phyloP scores from a whole-genome alignment of 345 rosid genomes.

The Arabis hirsuta region DNA sequence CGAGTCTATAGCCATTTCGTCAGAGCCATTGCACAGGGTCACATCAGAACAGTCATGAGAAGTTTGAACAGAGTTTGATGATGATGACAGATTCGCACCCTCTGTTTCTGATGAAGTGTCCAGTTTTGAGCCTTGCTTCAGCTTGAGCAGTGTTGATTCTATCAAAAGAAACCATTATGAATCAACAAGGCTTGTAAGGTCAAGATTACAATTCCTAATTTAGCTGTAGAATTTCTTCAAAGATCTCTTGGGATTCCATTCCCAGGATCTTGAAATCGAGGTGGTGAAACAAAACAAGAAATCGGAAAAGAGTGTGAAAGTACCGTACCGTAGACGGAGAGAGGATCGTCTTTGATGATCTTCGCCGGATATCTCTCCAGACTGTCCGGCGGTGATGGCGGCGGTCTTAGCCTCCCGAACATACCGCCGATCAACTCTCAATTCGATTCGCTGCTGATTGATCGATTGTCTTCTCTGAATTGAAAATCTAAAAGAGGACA shows the following conservation, averaged over 20 bases:
- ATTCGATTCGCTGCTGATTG: conserved; percentile 12
- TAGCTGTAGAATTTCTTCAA: too few species aligned
- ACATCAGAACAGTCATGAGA: conserved; percentile 16
- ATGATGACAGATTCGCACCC: conserved; percentile 28
- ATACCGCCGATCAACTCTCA: conserved; percentile 36
- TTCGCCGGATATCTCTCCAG: conserved; percentile 68
- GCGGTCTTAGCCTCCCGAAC: conserved; percentile 78
- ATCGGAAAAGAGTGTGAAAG: not conserved
- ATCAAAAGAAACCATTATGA: not conserved
- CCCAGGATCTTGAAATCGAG: too few species aligned
- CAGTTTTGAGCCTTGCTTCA: conserved; percentile 67
- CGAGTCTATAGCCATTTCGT: conserved; percentile 37
- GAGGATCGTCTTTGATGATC: conserved; percentile 75
- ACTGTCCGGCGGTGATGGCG: conserved; percentile 60
- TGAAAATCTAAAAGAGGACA: not conserved
- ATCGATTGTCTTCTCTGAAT: not conserved
- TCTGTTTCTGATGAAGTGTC: conserved; percentile 35
- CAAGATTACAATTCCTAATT: not conserved
- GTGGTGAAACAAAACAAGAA: too few species aligned
- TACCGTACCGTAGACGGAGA: conserved; percentile 87
- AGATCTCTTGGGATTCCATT: too few species aligned
- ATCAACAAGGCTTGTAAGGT: conserved; percentile 4
- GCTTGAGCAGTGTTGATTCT: conserved; percentile 83
- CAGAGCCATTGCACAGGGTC: conserved; percentile 1
- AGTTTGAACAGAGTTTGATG: conserved; percentile 20